Base-by-base conservation (phyloP, 2,329 filamentous ascomycete species). In the Trichoderma arundinaceum region DNA sequence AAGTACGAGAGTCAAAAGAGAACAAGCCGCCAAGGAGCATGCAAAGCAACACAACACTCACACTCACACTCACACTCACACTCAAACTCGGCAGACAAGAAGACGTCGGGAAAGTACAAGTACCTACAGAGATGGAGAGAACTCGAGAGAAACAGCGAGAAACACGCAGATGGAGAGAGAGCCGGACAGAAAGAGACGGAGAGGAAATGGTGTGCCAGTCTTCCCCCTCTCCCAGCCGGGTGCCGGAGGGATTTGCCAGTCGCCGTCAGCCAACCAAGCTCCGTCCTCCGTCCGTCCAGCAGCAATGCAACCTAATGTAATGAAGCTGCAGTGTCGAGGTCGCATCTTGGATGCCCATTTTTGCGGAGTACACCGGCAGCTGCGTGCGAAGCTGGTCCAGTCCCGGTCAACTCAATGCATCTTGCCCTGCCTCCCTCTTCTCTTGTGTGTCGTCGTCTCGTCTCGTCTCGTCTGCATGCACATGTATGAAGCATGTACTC, bases 231-330 rank as follows among this genome's bases (percentile, higher is more conserved):
- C 49, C 22, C 17, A 63, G 49, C 59, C 58, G 58, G 58, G 44
- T 51, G 58, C 58, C 58, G 58, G 58, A 61, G 58, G 58, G 58
- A 43, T 51, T 61, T 41, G 38, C 49, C 39, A 63, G 39, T 33
- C 39, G 17, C 39, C 39, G 28, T 44, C 49, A 44, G 59, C 59
- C 59, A 63, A 44, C 49, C 39, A 54, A 63, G 48, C 51, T 54
- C 52, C 52, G 35, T 35, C 59, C 43, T 49, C n/a, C n/a, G n/a
- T n/a, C n/a, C n/a, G n/a, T 35, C 48, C 59, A 38, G 32, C 41
- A 58, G 49, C 22, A 63, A 54, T 63, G 59, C 59, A 63, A 43
- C 59, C 59, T 63, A 53, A 63, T 63, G 49, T 44, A 53, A 54
- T 22, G 54, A 32, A 53, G 48, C 49, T 54, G 59, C 59, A 53